Base-by-base conservation (phyloP, 129 eudicot genomes). In the Flaveria ramosissima region DNA sequence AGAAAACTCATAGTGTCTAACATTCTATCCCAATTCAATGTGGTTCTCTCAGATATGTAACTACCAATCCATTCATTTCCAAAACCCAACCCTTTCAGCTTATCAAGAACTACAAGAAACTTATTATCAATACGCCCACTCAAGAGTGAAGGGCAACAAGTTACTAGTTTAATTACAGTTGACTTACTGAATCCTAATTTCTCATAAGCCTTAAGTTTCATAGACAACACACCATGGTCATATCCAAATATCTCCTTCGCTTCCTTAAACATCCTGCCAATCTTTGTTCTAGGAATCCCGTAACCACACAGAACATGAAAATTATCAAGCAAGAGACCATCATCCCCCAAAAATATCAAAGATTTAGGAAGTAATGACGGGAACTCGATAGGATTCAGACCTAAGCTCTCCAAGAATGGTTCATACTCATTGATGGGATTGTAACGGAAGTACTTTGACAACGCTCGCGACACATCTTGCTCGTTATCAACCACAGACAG, bases 361-460 rank as follows among this genome's bases (percentile, higher is more conserved):
- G 86, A 80, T 59, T 81, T 76, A 1, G 97, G 97, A 24, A 91
- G 90, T 62, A 88, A 47, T 9, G 88, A 56, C 10, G 76, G 70
- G 56, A 53, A 76, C 10, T 88, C 94, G 2, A 52, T 30, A 21
- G 84, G 84, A 42, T 56, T 74, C 78, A 91, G 73, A 19, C 97
- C 97, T 80, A 91, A 83, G 67, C 97, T 88, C 87, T 91, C 97
- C 53, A 91, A 85, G 32, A 88, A 91, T 0, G 97, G 94, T 72
- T 91, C 97, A 61, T 86, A 91, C 73, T 91, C 97, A 50, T 91
- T 91, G 1, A 91, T 86, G 17, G 97, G 94, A 77, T 86, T 77
- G 72, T 86, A 91, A 24, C 94, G 81, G 14, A 91, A 88, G 78
- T 80, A 91, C 75, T 59, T 88, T 3, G 97, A 77, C 67, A 88